These are phyloP conservation scores for Colletotrichum sidae DNA, from an alignment of 2,329 filamentous ascomycete genomes.

Conservation along the genomic window DNA sequence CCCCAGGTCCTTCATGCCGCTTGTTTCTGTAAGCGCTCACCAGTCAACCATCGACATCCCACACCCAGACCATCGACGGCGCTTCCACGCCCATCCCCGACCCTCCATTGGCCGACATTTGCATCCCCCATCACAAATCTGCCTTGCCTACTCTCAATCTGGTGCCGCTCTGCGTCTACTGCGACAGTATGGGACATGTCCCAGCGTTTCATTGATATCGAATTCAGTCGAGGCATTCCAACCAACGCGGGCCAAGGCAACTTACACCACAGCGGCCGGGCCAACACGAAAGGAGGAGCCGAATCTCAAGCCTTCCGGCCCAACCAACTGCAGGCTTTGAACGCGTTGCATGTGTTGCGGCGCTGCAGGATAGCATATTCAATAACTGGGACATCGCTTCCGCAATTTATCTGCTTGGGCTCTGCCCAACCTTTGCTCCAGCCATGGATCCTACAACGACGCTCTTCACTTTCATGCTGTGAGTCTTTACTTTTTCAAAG, in stretches of 20 bases:
- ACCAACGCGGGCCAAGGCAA: conserved; percentile 34
- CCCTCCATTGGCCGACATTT: conserved; percentile 43
- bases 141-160: conserved; percentile 20
- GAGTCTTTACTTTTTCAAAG: conserved; percentile 58
- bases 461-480: conserved; percentile 56
- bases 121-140: conserved; percentile 41
- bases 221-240: conserved; percentile 23
- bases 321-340: conserved; percentile 9
- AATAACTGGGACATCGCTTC: conserved; percentile 17
- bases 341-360: conserved; percentile 5
- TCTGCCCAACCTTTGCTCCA: conserved; percentile 2
- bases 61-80: conserved; percentile 43
- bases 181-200: conserved; percentile 42
- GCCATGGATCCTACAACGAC: conserved; percentile 67
- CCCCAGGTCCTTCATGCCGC: conserved; percentile 13
- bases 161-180: conserved; percentile 42
- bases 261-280: conserved; percentile 26
- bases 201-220: conserved; percentile 36
- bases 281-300: conserved; percentile 21
- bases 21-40: conserved; percentile 47
- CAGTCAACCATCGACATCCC: conserved; percentile 40
- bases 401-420: conserved; percentile 28
- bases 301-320: conserved; percentile 17
- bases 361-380: conserved; percentile 15
- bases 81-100: conserved; percentile 42